Conservation (phyloP, 2,329 filamentous ascomycete genomes). For the Canariomyces notabilis region DNA sequence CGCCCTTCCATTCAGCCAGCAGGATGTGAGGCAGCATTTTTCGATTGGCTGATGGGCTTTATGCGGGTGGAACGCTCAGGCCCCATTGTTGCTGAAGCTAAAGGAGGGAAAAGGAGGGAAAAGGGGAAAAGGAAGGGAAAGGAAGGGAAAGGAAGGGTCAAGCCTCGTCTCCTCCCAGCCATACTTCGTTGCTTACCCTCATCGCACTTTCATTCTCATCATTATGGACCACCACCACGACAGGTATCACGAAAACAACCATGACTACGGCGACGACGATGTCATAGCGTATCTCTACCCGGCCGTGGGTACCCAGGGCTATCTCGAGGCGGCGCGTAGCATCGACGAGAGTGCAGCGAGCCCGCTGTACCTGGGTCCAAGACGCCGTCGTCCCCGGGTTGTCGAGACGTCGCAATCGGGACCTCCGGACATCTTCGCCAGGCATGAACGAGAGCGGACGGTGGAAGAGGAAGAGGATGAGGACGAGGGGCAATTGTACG, state of each 20-base stretch:
- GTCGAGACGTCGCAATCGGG: background rate
- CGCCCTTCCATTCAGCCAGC: no score
- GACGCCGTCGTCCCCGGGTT: background rate
- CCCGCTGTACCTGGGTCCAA: background rate
- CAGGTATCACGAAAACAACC: background rate
- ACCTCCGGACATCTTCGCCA: constrained; percentile 6
- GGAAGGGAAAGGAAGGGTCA: no score
- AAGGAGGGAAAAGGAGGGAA: no score
- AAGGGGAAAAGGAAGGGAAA: no score
- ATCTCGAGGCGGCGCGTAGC: background rate
- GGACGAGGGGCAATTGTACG: background rate
- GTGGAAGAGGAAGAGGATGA: constrained; percentile 5
- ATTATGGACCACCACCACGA: background rate
- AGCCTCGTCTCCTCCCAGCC: background rate
- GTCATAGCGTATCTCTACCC: constrained; percentile 3
- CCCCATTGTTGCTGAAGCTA: no score
- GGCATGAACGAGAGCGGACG: constrained; percentile 3
- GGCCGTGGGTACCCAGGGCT: background rate
- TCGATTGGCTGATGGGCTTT: no score
- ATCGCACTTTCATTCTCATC: background rate
- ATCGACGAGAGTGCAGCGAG: background rate
- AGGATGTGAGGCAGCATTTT: no score
- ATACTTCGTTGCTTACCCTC: background rate
- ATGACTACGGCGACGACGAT: background rate
- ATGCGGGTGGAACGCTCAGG: no score